A percentile compares a stretch with the other conserved stretches of the same genome.
phyloP scores from a whole-genome alignment of 2,329 filamentous ascomycete genomes.

The Monosporascus sp. region DNA sequence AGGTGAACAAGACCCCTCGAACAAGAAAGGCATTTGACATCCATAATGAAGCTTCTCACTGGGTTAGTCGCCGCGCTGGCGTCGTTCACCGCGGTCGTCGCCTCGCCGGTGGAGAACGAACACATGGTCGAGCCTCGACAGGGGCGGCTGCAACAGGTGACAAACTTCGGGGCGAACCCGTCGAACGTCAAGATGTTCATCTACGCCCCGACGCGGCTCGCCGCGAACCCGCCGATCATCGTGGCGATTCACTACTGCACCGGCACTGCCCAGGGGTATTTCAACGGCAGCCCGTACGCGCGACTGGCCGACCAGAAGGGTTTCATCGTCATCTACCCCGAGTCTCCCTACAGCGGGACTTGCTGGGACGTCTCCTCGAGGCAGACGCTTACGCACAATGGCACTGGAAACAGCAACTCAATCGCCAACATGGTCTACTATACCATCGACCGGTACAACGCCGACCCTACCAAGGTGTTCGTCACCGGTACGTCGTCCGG shows the following conservation, averaged over 20 bases:
- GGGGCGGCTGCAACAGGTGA: conserved; percentile 17
- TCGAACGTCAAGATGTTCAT: conserved; percentile 41
- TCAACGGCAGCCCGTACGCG: conserved; percentile 42
- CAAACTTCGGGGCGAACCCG: conserved; percentile 28
- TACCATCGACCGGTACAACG: conserved; percentile 45
- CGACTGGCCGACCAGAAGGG: conserved; percentile 33
- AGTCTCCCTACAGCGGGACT: conserved; percentile 41
- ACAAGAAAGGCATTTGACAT: not conserved
- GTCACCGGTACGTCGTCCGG: conserved; percentile 45
- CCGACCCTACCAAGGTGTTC: conserved; percentile 45
- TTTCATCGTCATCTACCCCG: conserved; percentile 49
- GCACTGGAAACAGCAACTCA: conserved; percentile 49
- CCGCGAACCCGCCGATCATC: conserved; percentile 38
- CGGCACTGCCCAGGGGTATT: conserved; percentile 44
- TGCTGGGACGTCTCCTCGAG: conserved; percentile 47
- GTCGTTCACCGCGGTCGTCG: not conserved
- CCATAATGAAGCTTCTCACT: not conserved
- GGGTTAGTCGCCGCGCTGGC: not conserved
- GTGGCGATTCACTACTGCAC: conserved; percentile 51
- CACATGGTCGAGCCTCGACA: not conserved
- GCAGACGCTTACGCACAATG: conserved; percentile 46
- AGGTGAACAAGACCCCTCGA: not conserved
- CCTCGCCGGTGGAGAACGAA: not conserved
- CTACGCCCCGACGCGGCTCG: conserved; percentile 30
- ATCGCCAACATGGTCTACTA: conserved; percentile 57